Base-by-base conservation (phyloP, 257 asterid genomes). In the Lycium barbarum region DNA sequence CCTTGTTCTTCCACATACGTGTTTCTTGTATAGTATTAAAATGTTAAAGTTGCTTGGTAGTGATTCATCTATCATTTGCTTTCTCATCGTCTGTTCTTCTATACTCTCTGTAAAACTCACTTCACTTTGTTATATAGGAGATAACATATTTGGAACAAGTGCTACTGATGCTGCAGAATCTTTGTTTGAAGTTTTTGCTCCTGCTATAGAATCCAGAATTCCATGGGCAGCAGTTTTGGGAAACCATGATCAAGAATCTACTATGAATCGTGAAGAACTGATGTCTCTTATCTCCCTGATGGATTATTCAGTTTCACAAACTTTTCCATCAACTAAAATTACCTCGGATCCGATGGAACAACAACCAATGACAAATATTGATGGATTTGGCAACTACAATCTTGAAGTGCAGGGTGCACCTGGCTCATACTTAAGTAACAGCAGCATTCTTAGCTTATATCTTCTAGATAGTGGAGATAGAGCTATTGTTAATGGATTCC, bases 141-240 rank as follows among this genome's bases (percentile, higher is more conserved):
- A 95, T 87, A 96, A 95, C 87, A 93, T 96, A 84, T 94, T 95
- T n/a, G 99, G 98, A 54, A 45, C 91, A n/a, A 95, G 93, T 65
- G 91, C 98, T 55, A 83, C 90, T 45, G 99, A 96, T 91, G 99
- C 97, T 68, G 99, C 98, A 54, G 98, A 96, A 90, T 96, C 99
- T 83, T 87, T 96, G 54, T 88, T 93, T 51, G 88, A 89, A 90
- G 98, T 89, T 81, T 92, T 96, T 89, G 90, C 80, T 58, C 98
- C 98, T 0, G 95, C 93, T 65, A 62, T 96, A 66, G 90, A 92
- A 82, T 90, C 93, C 2, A 90, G 94, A 74, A 86, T 92, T 84
- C 99, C 98, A 35, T 96, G 99, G 99, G 98, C 97, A 82, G 98
- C 98, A 6, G 91, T 96, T 86, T 86, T 96, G 85, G 99, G 99